Percentiles rank a stretch among this genome's conserved stretches.
Conservation (phyloP, 192 early-diverging fungal species). For the Umbelopsis isabellina region DNA sequence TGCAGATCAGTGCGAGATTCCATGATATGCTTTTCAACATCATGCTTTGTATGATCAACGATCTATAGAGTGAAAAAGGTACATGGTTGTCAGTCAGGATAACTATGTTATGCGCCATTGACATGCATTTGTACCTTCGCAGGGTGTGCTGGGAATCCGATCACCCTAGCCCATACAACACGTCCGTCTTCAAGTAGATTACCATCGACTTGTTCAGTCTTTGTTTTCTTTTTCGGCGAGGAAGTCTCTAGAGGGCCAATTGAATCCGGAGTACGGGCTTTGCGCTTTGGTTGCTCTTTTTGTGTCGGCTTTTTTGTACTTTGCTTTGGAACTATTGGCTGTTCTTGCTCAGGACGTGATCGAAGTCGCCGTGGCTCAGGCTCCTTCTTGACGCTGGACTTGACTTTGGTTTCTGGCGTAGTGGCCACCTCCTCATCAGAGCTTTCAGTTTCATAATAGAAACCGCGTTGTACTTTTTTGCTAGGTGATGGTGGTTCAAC, state of each 20-base stretch:
- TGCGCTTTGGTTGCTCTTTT: neutral
- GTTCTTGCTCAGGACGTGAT: neutral
- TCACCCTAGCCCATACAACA: conserved; percentile 59
- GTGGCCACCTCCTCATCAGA: neutral
- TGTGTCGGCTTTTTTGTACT: neutral
- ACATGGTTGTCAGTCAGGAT: neutral
- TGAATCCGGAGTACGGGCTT: neutral
- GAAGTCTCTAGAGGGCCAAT: neutral
- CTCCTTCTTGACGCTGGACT: neutral
- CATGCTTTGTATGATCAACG: conserved; percentile 38
- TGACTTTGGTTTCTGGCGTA: neutral
- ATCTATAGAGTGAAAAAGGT: conserved; percentile 27
- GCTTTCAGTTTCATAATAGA: conserved; percentile 1
- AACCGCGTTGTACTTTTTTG: conserved; percentile 9
- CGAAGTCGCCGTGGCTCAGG: neutral
- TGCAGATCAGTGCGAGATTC: neutral
- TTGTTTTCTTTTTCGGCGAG: conserved; percentile 20
- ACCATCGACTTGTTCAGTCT: conserved; percentile 17
- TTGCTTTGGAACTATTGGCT: neutral
- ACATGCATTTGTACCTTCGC: conserved; percentile 42
- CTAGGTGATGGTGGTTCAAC: neutral
- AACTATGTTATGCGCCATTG: neutral
- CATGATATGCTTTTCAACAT: conserved; percentile 38
- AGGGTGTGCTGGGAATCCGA: conserved; percentile 58
- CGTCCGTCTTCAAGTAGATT: conserved; percentile 24